Evolutionary conservation across 2,329 filamentous ascomycete genomes (phyloP), one percentile per base, ranked within the genome.

Genomic region (Thelonectria rubi): DNA sequence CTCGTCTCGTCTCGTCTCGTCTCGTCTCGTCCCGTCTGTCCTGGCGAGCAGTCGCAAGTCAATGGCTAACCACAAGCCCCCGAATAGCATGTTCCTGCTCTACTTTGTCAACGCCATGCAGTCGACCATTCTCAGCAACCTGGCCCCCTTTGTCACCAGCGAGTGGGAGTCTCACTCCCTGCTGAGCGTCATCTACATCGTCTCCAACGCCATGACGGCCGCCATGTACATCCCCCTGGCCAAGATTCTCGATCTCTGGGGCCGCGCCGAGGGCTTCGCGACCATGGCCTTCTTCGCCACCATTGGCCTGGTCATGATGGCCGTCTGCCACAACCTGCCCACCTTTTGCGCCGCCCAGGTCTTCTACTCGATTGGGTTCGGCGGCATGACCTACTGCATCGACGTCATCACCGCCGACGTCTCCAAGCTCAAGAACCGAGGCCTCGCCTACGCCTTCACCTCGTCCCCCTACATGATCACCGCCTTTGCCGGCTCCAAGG

Each of bases 331-430:
- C 5, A 69, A 69, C 49, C 63, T 77, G 2, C 65, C 70, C 3
- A 72, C 72, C 9, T 78, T 86, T 72, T 84, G 84, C 56, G 86
- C 86, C 6, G 86, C 83, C 15, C 79, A 84, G 72, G 85, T 90
- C 1, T 86, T 90, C 64, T 89, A 89, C 69, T 82, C 80, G 37
- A 81, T 87, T 43, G 88, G 88, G 15, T 77, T 81, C 48, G 82
- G 82, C 4, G 87, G 86, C 24, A 77, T 90, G 46, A 82, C 82
- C 53, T 90, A 88, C 67, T 80, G 82, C 26, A 78, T 89, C 30
- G 82, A 85, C 62, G 84, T 91, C 21, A 84, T 91, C 69, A 85
- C 88, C 50, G 86, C 88, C 42, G 88, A 91, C 69, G 86, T 85
- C 5, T 87, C 73, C 11, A 64, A 60, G 14, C 64, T 78, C 7